phyloP scores from a whole-genome alignment of 1,139 yeast species.

The Ogataea hybrid region DNA sequence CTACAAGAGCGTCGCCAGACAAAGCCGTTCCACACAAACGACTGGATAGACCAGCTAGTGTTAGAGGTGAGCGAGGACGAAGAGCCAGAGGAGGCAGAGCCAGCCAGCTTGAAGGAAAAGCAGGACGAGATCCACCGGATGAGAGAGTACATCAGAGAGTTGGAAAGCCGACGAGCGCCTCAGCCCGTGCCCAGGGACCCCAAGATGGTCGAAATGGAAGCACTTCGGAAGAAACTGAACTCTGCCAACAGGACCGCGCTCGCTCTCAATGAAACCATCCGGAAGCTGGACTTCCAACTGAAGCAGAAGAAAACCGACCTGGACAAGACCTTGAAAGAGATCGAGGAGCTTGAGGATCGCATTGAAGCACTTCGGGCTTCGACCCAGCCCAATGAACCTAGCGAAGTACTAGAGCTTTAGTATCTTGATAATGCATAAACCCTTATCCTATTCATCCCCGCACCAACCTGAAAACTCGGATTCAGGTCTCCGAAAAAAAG shows the following conservation, averaged over 20 bases:
- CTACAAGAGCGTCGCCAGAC: slow-evolving; percentile 1
- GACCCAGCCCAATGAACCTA: not conserved
- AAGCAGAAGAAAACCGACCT: slow-evolving; percentile 10
- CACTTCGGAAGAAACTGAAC: slow-evolving; percentile 11
- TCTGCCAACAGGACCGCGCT: slow-evolving; percentile 13
- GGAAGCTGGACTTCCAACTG: slow-evolving; percentile 10
- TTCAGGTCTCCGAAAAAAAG: slow-evolving; percentile 8
- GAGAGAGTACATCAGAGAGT: slow-evolving; percentile 16
- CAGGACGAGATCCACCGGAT: slow-evolving; percentile 19
- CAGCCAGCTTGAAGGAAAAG: slow-evolving; percentile 10
- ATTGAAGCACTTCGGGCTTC: slow-evolving; percentile 3
- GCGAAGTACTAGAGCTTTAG: not conserved
- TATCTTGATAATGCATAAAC: not conserved
- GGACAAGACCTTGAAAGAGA: slow-evolving; percentile 8
- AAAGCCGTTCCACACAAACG: slow-evolving; percentile 15
- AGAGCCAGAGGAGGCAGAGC: slow-evolving; percentile 8
- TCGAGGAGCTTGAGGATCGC: slow-evolving; percentile 12
- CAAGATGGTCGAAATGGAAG: slow-evolving; percentile 8
- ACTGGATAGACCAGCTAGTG: slow-evolving; percentile 15
- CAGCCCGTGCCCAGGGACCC: slow-evolving; percentile 2
- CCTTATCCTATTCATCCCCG: slow-evolving; percentile 2
- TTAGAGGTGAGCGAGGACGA: slow-evolving; percentile 18
- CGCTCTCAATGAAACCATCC: slow-evolving; percentile 10
- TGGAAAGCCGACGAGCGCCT: slow-evolving; percentile 12
- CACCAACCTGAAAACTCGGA: slow-evolving; percentile 7